Base-by-base conservation (phyloP, 352 stramenopile genomes). In the Bremia lactucae region DNA sequence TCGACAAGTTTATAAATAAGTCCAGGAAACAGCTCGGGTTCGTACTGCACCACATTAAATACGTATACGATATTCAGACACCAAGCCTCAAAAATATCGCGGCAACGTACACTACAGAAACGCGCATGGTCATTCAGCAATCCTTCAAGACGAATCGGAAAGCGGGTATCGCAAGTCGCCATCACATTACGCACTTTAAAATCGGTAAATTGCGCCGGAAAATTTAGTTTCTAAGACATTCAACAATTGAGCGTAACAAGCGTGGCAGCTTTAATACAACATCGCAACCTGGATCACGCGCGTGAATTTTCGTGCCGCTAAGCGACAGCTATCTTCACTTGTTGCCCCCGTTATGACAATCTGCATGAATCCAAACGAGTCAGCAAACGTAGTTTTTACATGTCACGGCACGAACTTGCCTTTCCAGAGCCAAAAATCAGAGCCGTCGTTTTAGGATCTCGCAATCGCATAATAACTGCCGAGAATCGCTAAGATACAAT, bases 1-100 rank as follows among this genome's bases (percentile, higher is more conserved):
- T 95, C 79, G 2, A 97, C 75, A 45, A 99, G 81, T 39, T 97
- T 89, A 77, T 99, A 99, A 52, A 99, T 98, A 19, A 99, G 75
- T 16, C 96, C 96, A 9, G 96, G 95, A 62, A 99, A 99, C 7
- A 99, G 65, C 57, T 99, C 96, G 0, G 96, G 96, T 60, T 99
- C 96, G 60, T 99, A 99, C 98, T 99, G 22, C 81, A 95, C n/a
- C 75, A 95, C 14, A 98, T 81, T 59, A 98, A 98, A 42, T 97
- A 22, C 46, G 25, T 18, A 6, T 51, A 5, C 36, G 39, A 98
- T 92, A 10, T 97, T 65, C 47, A 96, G 84, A 19, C 88, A n/a
- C n/a, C n/a, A 84, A 1, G 91, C 22, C 9, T 9, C 23, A 66
- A 56, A 43, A 8, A 11, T 25, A 14, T 7, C 26, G 50, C 1